These are phyloP conservation scores for Lasiosphaeria ovina DNA, from an alignment of 495 filamentous ascomycete genomes.

Conservation along the genomic window DNA sequence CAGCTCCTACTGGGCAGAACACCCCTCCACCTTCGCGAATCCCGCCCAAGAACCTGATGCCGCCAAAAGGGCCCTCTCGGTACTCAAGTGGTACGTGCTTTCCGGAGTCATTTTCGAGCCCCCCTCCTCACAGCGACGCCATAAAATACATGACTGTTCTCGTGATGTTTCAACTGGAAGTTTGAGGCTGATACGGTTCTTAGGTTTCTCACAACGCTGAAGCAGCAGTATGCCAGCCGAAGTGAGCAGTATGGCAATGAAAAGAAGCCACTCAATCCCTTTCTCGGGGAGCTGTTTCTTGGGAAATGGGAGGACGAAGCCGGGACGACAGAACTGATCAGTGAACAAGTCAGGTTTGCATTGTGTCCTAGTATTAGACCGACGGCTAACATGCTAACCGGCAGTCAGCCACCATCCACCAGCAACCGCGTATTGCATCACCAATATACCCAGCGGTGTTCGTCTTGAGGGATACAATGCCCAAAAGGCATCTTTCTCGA, in stretches of 20 bases:
- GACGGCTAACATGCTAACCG: conserved; percentile 35
- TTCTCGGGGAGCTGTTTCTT: conserved; percentile 86
- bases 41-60: conserved; percentile 79
- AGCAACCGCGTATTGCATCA: conserved; percentile 90
- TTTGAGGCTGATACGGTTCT: too few species aligned
- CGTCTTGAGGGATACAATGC: conserved; percentile 94
- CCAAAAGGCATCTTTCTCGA: conserved; percentile 92
- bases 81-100: conserved; percentile 67
- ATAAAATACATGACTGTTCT: too few species aligned
- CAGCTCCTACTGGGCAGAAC: conserved; percentile 95
- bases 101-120: too few species aligned
- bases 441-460: conserved; percentile 78
- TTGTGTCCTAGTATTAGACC: conserved; percentile 24
- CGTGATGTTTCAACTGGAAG: too few species aligned
- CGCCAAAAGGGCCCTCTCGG: conserved; percentile 77
- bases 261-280: conserved; percentile 96
- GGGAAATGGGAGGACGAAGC: conserved; percentile 79
- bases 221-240: conserved; percentile 88
- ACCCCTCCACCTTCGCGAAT: conserved; percentile 82
- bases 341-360: conserved; percentile 64
- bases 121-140: too few species aligned
- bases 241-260: conserved; percentile 91
- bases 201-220: conserved; percentile 87
- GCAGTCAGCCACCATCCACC: conserved; percentile 85
- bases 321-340: conserved; percentile 64